Evolutionary conservation across 2,329 filamentous ascomycete species (phyloP), one percentile per base, ranked within the genome.

Genomic region (Metarhizium guizhouense): DNA sequence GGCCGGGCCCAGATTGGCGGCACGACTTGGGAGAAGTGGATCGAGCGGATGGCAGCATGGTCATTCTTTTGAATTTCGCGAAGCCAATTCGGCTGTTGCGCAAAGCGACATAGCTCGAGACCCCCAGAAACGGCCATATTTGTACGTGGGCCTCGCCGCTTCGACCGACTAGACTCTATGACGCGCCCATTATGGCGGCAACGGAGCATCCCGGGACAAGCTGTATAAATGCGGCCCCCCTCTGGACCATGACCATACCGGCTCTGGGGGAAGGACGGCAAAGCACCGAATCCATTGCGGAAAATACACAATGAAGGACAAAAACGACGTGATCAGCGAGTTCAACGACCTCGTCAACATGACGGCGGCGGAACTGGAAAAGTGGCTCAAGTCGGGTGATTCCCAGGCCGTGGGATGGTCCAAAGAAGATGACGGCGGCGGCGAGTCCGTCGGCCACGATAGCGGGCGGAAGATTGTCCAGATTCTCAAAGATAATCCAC

Each of bases 331-430:
- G 43, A 65, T 70, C 59, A 76, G 78, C 52, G 83, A 87, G 64
- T 87, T 86, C 74, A 85, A 86, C 58, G 75, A 81, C 43, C 68
- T 85, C 50, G 82, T 87, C 66, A 87, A 87, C 67, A 86, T 87
- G 83, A 77, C 74, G 11, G 72, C 82, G 2, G 67, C 74, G 2
- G 83, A 86, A 59, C 75, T 87, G 16, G 75, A 83, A 61, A 72
- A 76, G 29, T 87, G 84, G 84, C 76, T 87, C 29, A 75, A 80
- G 58, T 74, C 76, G 6, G 75, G 79, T n/a, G 75, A 82, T 36
- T 86, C 82, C 10, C 73, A 74, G 51, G 75, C 72, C 18, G 76
- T 83, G 1, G 84, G 84, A 2, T 86, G 81, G 83, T 68, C 68
- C 45, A 85, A 85, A 60, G 77, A 81, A 54, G 75, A 79, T 54